Evolutionary conservation across 139 green algal genomes (phyloP).

Genomic region (Volvox africanus): DNA sequence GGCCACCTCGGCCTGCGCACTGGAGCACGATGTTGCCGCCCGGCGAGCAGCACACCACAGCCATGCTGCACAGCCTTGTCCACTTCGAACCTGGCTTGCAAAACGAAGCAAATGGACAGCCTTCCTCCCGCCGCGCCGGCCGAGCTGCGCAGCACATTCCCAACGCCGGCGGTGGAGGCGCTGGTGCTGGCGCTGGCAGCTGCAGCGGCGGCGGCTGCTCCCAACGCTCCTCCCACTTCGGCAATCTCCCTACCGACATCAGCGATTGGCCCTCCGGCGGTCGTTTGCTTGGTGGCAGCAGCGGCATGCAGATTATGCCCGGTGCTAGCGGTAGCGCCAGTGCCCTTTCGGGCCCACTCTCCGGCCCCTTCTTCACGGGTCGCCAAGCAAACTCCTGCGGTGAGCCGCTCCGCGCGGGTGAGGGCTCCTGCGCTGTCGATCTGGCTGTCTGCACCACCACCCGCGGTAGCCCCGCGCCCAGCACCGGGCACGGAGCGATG

Average conservation of each 20-base stretch:
- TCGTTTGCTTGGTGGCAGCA: neutral
- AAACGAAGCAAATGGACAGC: too few relatives aligned
- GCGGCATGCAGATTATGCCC: neutral
- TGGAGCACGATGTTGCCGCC: neutral
- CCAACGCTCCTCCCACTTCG: neutral
- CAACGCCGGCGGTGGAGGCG: neutral
- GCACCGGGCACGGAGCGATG: too few relatives aligned
- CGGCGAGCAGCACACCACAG: neutral
- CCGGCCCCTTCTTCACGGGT: neutral
- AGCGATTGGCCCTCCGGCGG: conserved; percentile 2
- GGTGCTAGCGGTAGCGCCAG: neutral
- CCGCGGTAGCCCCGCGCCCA: neutral
- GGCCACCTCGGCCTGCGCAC: neutral
- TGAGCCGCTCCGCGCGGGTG: neutral
- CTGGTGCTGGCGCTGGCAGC: neutral
- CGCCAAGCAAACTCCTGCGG: neutral
- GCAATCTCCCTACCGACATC: neutral
- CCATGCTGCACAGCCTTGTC: neutral
- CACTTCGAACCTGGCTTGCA: too few relatives aligned
- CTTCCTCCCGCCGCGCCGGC: too few relatives aligned
- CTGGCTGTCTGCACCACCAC: neutral
- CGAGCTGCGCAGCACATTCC: too few relatives aligned
- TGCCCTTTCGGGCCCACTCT: neutral
- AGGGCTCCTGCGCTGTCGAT: neutral
- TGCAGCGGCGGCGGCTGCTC: neutral